Evolutionary conservation across 2,329 filamentous ascomycete species (phyloP), one percentile per base, ranked within the genome.

Genomic region (Cytospora chrysosperma): DNA sequence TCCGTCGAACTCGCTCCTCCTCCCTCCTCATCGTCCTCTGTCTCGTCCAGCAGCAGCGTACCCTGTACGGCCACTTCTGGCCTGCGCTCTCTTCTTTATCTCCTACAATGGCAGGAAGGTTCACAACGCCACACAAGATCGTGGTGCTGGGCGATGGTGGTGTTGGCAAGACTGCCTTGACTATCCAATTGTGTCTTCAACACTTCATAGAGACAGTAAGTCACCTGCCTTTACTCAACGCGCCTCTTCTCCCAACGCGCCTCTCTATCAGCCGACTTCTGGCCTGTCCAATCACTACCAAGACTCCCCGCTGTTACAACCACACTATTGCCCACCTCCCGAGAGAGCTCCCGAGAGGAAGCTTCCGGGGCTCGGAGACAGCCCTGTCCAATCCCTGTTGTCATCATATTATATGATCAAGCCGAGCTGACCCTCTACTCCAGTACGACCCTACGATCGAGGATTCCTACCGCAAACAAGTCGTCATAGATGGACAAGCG

Each of bases 181-280:
- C 93, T 64, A 97, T 97, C 75, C 93, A 99, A 88, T 84, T 99
- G 72, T 98, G 95, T 77, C 81, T 98, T 74, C 96, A 98, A 78
- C 95, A 99, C 79, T 99, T 99, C 76, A 93, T 98, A 72, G 94
- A 98, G 81, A 97, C 93, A 67, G 86, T 88, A 79, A 78, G 85
- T 81, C 65, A 50, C 43, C 34, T 57, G 21, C 61, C 47, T 59
- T 19, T 6, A 24, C 24, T 28, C 54, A 17, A 19, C 30, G 43
- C 51, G 51, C 53, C 62, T 60, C 9, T 43, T 53, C 30, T 32
- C 32, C 26, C 28, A 59, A 51, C 47, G 40, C 37, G 62, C 19
- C 37, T 40, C 50, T 54, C 30, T 26, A 24, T 17, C 27, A 47
- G 53, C 58, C 19, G 50, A 32, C 34, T 32, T 51, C 24, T n/a